Evolutionary conservation across 1,139 yeast species (phyloP).

Genomic region (Taiozyma sp.): DNA sequence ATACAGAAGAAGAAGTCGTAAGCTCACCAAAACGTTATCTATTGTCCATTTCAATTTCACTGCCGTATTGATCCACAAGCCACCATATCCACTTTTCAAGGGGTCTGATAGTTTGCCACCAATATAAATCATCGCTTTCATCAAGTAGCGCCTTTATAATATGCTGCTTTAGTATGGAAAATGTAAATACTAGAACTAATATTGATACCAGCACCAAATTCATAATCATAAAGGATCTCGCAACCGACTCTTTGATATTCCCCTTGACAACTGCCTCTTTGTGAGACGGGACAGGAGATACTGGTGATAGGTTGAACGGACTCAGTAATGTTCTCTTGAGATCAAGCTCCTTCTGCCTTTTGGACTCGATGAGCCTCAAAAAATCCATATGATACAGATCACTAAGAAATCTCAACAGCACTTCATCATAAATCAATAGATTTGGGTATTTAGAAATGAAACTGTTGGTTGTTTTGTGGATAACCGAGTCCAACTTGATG

Average conservation of each 20-base stretch:
- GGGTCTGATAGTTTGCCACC: constrained; percentile 1
- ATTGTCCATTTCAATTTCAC: not conserved
- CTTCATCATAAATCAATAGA: not conserved
- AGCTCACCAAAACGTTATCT: not conserved
- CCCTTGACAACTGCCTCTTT: not conserved
- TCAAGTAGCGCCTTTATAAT: not conserved
- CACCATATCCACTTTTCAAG: constrained; percentile 1
- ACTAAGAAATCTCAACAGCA: constrained; percentile 1
- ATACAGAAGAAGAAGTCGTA: not conserved
- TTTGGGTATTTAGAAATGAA: constrained; percentile 3
- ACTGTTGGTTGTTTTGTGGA: not conserved
- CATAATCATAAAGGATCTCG: not conserved
- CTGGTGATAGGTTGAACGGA: not conserved
- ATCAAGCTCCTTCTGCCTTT: not conserved
- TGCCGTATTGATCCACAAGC: not conserved
- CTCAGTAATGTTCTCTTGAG: not conserved
- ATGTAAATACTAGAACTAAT: not conserved
- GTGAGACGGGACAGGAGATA: not conserved
- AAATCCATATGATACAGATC: constrained; percentile 6
- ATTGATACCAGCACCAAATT: not conserved
- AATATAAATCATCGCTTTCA: not conserved
- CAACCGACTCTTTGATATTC: not conserved
- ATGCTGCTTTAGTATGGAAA: not conserved
- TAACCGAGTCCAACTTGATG: not conserved
- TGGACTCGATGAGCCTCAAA: not conserved